Base-by-base conservation (phyloP, 2,329 filamentous ascomycete species). In the Alternaria dauci region DNA sequence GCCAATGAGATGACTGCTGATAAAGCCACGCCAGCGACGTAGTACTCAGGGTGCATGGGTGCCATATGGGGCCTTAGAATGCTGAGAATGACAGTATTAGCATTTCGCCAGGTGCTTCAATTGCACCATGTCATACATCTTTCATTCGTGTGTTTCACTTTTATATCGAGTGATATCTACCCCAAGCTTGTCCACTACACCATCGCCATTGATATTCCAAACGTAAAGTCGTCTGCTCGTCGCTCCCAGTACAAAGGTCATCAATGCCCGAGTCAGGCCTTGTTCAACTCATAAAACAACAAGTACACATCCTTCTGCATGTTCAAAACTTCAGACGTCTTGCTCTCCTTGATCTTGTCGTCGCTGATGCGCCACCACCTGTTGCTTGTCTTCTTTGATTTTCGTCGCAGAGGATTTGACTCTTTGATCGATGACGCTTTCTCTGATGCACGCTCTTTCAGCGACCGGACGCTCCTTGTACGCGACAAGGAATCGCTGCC, bases 341-440 rank as follows among this genome's bases (percentile, higher is more conserved):
- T 97, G 68, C 93, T 91, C 79, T 98, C 94, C 75, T 94, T 95
- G 71, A 98, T 88, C 79, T 96, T 97, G 68, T 99, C 95, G 76
- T 99, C 95, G 67, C 94, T 97, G 67, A 99, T 96, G 36, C 95
- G 88, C 95, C 95, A 99, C 95, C 95, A 99, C 41, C 91, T 88
- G 73, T 96, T 90, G 44, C 85, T 86, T 12, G 82, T 79, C 72
- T 87, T 88, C 68, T 85, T 87, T 14, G 70, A 61, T 61, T 86
- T 87, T 68, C 87, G 88, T 65, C 82, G 86, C 36, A 84, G 54
- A 4, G 71, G 70, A 20, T 69, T 71, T 1, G 52, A 60, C 6
- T 77, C 85, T 0, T 86, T 84, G 8, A 88, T 83, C 0, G 73
- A 73, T 3, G 75, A 66, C 2, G 74, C 69, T 23, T 66, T 70